Percentiles rank a stretch among this genome's conserved stretches.
These are phyloP conservation scores for Leccinum variicolor DNA, from an alignment of 768 basidiomycete genomes.

Conservation along the genomic window DNA sequence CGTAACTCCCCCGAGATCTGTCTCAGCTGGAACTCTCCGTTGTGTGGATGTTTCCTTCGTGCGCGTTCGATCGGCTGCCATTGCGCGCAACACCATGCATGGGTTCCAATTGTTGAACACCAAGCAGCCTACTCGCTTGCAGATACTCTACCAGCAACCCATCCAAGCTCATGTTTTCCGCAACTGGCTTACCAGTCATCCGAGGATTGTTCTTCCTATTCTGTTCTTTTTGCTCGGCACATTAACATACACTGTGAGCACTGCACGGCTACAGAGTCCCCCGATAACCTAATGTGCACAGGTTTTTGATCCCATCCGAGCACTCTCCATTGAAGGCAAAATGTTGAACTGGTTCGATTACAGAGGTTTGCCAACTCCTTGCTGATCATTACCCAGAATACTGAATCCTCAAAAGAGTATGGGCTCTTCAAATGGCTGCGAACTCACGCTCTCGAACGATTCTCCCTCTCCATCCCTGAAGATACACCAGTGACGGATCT, in stretches of 20 bases:
- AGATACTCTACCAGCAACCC: slow-evolving; percentile 58
- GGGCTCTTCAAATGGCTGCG: slow-evolving; percentile 75
- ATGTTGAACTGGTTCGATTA: slow-evolving; percentile 84
- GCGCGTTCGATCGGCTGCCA: slow-evolving; percentile 63
- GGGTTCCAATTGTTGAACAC: slow-evolving; percentile 42
- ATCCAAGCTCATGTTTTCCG: slow-evolving; percentile 64
- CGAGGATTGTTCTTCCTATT: slow-evolving; percentile 76
- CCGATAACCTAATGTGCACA: slow-evolving; percentile 28
- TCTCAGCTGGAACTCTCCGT: slow-evolving; percentile 64
- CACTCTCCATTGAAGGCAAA: slow-evolving; percentile 78
- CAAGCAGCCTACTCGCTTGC: slow-evolving; percentile 41
- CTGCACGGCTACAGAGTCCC: neutral
- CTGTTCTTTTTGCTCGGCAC: slow-evolving; percentile 87
- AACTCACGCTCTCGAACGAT: slow-evolving; percentile 54
- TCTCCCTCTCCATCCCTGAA: slow-evolving; percentile 28
- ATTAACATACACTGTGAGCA: slow-evolving; percentile 78
- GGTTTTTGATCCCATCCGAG: slow-evolving; percentile 92
- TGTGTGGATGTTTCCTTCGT: slow-evolving; percentile 62
- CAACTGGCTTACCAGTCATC: slow-evolving; percentile 85
- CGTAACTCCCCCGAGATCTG: slow-evolving; percentile 55
- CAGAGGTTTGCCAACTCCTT: slow-evolving; percentile 42
- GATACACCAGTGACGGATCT: slow-evolving; percentile 22
- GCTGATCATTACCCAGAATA: neutral
- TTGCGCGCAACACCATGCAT: slow-evolving; percentile 81
- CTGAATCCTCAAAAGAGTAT: slow-evolving; percentile 48